These are phyloP conservation scores for Colletotrichum truncatum DNA, from an alignment of 2,329 filamentous ascomycete species.

Conservation along the genomic window DNA sequence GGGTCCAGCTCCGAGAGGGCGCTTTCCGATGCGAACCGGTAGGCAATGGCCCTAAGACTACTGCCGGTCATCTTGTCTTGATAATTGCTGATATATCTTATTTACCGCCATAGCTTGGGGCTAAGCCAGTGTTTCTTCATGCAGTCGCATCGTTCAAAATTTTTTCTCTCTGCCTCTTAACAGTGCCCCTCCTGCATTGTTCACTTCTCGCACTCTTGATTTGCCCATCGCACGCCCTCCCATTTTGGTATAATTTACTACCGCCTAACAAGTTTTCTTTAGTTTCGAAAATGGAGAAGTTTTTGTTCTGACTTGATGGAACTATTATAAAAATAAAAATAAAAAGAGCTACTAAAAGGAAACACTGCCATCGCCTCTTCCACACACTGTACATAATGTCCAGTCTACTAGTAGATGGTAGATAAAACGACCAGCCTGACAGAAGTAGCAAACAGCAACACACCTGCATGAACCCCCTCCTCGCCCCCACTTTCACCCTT, in stretches of 20 bases:
- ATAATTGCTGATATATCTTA: conserved; percentile 2
- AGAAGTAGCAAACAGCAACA: neutral
- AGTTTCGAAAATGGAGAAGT: too few species aligned
- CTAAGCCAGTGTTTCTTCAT: neutral
- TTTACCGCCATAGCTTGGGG: neutral
- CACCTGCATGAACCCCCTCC: neutral
- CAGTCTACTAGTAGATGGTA: neutral
- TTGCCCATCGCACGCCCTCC: neutral
- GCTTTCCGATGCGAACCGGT: neutral
- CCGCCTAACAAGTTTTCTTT: too few species aligned
- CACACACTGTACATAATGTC: conserved; percentile 14
- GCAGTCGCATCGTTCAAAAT: neutral
- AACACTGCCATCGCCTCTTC: neutral
- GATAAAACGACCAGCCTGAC: neutral
- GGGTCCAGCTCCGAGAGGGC: neutral
- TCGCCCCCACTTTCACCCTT: neutral
- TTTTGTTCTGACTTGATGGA: too few species aligned
- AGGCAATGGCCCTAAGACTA: neutral
- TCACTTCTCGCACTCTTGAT: neutral
- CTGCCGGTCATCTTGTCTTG: neutral
- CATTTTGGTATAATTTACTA: neutral
- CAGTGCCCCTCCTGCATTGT: neutral
- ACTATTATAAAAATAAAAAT: too few species aligned
- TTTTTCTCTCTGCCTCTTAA: too few species aligned
- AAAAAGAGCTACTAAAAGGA: neutral